These are phyloP conservation scores for Laetiporus sulphureus DNA, from an alignment of 1,284 basidiomycete species.

Conservation along the genomic window DNA sequence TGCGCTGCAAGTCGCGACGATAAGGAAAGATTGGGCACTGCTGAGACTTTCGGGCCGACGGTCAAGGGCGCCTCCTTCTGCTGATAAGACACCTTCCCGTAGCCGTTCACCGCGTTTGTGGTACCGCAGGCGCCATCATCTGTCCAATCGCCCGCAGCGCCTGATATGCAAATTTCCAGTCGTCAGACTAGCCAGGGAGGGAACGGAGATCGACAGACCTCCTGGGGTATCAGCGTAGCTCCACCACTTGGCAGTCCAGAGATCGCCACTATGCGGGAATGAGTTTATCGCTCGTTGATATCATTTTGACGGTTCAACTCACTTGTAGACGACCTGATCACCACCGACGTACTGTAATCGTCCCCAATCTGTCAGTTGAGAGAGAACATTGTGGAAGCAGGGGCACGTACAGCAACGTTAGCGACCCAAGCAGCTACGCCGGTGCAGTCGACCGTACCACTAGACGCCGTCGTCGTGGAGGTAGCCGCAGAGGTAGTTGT, in stretches of 20 bases:
- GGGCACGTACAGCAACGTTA: conserved; percentile 35
- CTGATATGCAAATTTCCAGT: too few relatives aligned
- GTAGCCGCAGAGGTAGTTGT: conserved; percentile 23
- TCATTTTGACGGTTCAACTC: conserved; percentile 1
- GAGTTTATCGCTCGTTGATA: neutral
- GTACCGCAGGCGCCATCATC: conserved; percentile 31
- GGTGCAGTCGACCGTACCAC: conserved; percentile 32
- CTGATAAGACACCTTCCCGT: conserved; percentile 17
- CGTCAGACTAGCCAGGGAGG: neutral
- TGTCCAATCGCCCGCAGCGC: conserved; percentile 31
- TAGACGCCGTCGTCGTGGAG: conserved; percentile 17
- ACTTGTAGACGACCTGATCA: conserved; percentile 36
- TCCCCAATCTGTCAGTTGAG: neutral
- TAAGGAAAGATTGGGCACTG: conserved; percentile 7
- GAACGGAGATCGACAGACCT: conserved; percentile 19
- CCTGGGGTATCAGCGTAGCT: conserved; percentile 39
- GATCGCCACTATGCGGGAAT: conserved; percentile 30
- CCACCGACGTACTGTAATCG: conserved; percentile 38
- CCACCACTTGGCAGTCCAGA: conserved; percentile 59
- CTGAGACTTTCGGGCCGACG: conserved; percentile 5
- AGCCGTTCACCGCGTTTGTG: conserved; percentile 5
- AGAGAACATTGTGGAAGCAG: neutral
- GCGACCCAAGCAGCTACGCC: conserved; percentile 42
- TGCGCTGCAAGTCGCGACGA: conserved; percentile 4
- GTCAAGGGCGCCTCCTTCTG: conserved; percentile 16